Base-by-base conservation (phyloP, 345 rosid species). In the Euclidium syriacum region DNA sequence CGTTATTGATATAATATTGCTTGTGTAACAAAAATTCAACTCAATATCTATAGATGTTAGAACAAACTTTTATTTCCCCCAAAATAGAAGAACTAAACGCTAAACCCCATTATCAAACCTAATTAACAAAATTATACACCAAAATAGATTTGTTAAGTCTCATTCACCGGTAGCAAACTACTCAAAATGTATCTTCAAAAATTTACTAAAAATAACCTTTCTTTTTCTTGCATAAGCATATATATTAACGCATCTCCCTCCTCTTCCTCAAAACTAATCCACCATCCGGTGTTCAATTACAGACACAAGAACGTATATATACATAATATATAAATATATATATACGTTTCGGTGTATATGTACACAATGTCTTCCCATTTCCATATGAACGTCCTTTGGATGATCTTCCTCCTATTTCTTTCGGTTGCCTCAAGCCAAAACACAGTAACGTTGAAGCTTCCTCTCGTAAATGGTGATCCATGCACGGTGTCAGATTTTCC, bases 81-180 rank as follows among this genome's bases (percentile, higher is more conserved):
- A 23, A 58, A 49, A 39, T 58, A 58, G 72, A 58, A 46, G 9
- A 47, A 67, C 35, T 29, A 49, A 11, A 39, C 4, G 33, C 20
- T 59, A 42, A 18, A n/a, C n/a, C 48, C 17, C 25, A 52, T 52
- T n/a, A 10, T 6, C 14, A 52, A 4, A 61, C 41, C 68, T 46
- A 70, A 61, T n/a, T 61, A 69, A 54, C 52, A 52, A 54, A 62
- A n/a, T n/a, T n/a, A n/a, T 43, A 36, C 46, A 70, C 64, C 68
- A 62, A 62, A 70, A 70, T 70, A 70, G 74, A 20, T 8, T 38
- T 53, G 2, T 44, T 36, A 9, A 12, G 56, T 62, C n/a, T 61
- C 19, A 61, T 60, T 35, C 68, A 69, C 48, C 41, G 67, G 49
- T 53, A 52, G 23, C 8, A 61, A 61, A 34, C 43, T 5, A 60